These are phyloP conservation scores for Dalechampia spathulata DNA, from an alignment of 441 rosid genomes.

Conservation along the genomic window DNA sequence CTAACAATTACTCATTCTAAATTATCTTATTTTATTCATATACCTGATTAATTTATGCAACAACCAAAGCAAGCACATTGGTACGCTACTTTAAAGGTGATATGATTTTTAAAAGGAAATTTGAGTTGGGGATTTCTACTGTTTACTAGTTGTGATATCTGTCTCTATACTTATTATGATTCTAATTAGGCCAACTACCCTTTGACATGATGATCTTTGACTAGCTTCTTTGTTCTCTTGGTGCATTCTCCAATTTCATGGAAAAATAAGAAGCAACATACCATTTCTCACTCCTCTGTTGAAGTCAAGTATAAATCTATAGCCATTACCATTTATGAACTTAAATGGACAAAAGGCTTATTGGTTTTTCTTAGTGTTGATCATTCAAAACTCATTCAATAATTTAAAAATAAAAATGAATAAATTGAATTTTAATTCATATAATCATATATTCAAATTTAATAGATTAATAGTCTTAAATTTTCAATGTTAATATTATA, in stretches of 20 bases:
- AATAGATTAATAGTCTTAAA: no score
- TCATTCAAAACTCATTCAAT: no score
- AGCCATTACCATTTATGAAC: not conserved
- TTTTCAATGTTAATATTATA: no score
- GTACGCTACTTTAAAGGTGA: no score
- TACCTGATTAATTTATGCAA: no score
- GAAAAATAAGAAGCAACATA: no score
- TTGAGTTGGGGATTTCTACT: not conserved
- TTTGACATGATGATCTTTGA: not conserved
- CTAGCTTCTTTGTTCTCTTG: not conserved
- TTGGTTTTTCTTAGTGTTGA: not conserved
- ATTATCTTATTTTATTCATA: no score
- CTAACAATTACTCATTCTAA: no score
- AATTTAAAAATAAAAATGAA: no score
- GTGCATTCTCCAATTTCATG: not conserved
- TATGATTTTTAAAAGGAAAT: not conserved
- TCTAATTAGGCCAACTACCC: not conserved
- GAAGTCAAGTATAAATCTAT: not conserved
- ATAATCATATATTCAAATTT: no score
- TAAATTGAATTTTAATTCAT: no score
- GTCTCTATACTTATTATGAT: not conserved
- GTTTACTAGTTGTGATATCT: not conserved
- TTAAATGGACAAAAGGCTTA: not conserved
- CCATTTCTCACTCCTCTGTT: not conserved
- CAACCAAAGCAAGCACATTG: no score